A percentile compares a stretch with the other conserved stretches of the same genome.
These are phyloP conservation scores for Trichoderma koningii DNA, from an alignment of 2,329 filamentous ascomycete genomes.

Conservation along the genomic window DNA sequence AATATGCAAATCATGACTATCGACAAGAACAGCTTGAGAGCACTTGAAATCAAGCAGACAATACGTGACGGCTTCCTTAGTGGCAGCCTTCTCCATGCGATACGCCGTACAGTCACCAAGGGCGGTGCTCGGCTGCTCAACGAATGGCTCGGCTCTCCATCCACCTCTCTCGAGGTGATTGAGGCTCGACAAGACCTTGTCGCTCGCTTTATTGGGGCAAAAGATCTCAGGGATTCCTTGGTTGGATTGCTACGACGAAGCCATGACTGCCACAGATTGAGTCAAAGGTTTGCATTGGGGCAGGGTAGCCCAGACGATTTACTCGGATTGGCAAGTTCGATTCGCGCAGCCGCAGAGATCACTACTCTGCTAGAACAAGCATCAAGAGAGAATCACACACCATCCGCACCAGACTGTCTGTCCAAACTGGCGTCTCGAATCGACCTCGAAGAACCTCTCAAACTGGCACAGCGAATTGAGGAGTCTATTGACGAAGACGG, in stretches of 20 bases:
- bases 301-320: conserved; percentile 92
- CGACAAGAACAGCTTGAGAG: conserved; percentile 86
- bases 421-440: conserved; percentile 57
- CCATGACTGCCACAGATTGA: conserved; percentile 83
- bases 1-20: conserved; percentile 81
- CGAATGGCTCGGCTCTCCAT: conserved; percentile 85
- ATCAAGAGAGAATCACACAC: conserved; percentile 26
- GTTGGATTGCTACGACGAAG: conserved; percentile 69
- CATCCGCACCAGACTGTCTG: conserved; percentile 42
- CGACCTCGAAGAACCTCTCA: conserved; percentile 64
- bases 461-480: conserved; percentile 70
- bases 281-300: conserved; percentile 92
- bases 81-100: conserved; percentile 86
- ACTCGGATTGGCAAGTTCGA: conserved; percentile 77
- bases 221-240: conserved; percentile 69
- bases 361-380: conserved; percentile 47
- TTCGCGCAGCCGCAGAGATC: conserved; percentile 71
- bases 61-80: conserved; percentile 76
- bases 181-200: conserved; percentile 80
- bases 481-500: conserved; percentile 91
- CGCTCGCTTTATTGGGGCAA: conserved; percentile 67
- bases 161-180: conserved; percentile 80
- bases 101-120: conserved; percentile 86
- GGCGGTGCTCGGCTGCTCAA: conserved; percentile 83
- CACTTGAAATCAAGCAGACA: conserved; percentile 85